These are phyloP conservation scores for Phalaenopsis equestris DNA, from an alignment of 106 monocot genomes.

Conservation along the genomic window DNA sequence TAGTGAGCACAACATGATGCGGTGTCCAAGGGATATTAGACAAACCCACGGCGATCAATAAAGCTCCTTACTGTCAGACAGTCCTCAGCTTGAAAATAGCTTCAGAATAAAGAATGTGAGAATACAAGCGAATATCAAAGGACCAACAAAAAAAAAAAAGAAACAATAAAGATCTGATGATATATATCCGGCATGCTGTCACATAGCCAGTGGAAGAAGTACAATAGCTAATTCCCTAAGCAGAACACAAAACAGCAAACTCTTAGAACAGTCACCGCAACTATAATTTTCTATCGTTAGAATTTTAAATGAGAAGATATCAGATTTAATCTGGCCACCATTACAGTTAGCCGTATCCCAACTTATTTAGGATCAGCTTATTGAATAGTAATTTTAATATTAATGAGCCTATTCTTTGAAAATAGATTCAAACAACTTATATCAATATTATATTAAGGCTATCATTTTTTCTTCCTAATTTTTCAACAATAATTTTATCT, in stretches of 20 bases:
- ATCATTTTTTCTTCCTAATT: no score
- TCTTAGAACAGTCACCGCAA: background rate
- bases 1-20: no score
- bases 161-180: background rate
- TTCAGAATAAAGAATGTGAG: background rate
- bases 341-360: no score
- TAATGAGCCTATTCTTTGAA: no score
- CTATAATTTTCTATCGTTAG: background rate
- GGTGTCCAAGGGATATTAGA: no score
- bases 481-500: no score
- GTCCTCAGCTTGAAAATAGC: background rate
- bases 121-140: background rate
- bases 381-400: no score
- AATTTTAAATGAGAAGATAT: background rate
- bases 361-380: no score
- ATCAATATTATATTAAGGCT: no score
- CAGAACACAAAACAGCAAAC: background rate
- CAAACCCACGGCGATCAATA: no score
- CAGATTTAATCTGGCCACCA: background rate
- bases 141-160: background rate
- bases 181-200: background rate
- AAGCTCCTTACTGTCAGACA: background rate
- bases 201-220: background rate
- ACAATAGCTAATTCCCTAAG: background rate
- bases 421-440: no score